Conservation (phyloP, 805 yeast genomes). For the Candida sonorensis region DNA sequence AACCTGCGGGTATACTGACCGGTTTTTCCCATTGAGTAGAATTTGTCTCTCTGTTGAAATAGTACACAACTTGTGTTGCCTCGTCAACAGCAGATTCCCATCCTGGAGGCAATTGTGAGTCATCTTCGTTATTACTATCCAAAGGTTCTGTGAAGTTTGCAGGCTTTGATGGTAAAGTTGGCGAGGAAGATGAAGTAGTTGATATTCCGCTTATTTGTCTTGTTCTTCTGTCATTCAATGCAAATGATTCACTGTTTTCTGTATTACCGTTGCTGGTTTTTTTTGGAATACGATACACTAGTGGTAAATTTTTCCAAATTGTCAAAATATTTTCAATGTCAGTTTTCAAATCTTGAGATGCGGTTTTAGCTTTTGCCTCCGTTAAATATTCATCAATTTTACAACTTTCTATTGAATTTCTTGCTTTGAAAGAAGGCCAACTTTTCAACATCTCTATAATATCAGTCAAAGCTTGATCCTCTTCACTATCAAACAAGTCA, state of each 20-base stretch:
- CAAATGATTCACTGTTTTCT: neutral
- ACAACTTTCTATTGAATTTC: constrained; percentile 69
- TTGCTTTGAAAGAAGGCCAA: constrained; percentile 66
- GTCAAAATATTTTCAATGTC: constrained; percentile 42
- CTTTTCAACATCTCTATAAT: constrained; percentile 50
- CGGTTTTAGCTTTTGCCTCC: constrained; percentile 28
- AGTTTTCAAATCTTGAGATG: constrained; percentile 22
- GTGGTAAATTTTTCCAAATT: constrained; percentile 67
- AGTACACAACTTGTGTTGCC: constrained; percentile 40
- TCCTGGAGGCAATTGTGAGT: constrained; percentile 45
- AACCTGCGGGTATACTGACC: constrained; percentile 14
- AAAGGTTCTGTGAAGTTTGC: too few species aligned
- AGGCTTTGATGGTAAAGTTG: constrained; percentile 1
- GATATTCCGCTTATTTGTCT: constrained; percentile 6
- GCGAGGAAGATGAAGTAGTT: constrained; percentile 1
- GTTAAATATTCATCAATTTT: constrained; percentile 61
- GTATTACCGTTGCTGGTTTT: constrained; percentile 25
- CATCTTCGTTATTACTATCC: constrained; percentile 19
- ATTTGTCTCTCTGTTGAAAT: constrained; percentile 43
- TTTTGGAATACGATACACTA: constrained; percentile 84
- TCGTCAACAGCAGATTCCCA: constrained; percentile 57
- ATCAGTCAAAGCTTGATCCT: constrained; percentile 35
- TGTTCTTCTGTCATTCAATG: constrained; percentile 20
- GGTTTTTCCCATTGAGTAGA: constrained; percentile 61
- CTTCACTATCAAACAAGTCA: constrained; percentile 18